Base-by-base conservation (phyloP, 1,284 basidiomycete species). In the Puccinia triticina region DNA sequence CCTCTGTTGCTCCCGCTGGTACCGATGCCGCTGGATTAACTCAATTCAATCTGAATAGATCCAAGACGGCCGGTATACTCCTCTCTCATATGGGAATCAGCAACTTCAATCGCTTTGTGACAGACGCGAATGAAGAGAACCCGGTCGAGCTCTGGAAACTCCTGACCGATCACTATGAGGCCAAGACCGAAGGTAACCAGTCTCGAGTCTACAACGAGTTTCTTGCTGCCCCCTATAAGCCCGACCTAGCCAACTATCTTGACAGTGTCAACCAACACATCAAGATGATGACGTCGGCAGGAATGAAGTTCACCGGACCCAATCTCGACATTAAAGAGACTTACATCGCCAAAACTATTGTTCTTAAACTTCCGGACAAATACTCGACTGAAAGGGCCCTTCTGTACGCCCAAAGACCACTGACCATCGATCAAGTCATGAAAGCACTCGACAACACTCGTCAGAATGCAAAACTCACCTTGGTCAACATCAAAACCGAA, bases 171-270 rank as follows among this genome's bases (percentile, higher is more conserved):
- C 21, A 69, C 46, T 69, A 18, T 69, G 67, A 69, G n/a, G 37
- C 67, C 4, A 69, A 69, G 11, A 46, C 67, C 7, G 1, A 3
- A 1, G 46, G 46, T 8, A 69, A 69, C 16, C 67, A 69, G n/a
- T 18, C 67, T 37, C 40, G n/a, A 67, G 40, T 69, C 32, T 69
- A 46, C 21, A 48, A 69, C 40, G 21, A 69, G 0, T 69, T 69
- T 12, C 2, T n/a, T 11, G 26, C 26, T 7, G 11, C 32, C 7
- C 2, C 2, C 7, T 69, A 12, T 18, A 69, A 48, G 3, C 1
- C 40, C 7, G 14, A 37, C 32, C 12, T 34, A 34, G 5, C 59
- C 4, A 34, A 14, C n/a, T 59, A 26, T 11, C 21, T 59, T 26
- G 57, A 59, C 4, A 5, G 2, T 5, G 18, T 59, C 57, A 5